Conservation (phyloP, 805 yeast species). For the Saturnispora bothae region DNA sequence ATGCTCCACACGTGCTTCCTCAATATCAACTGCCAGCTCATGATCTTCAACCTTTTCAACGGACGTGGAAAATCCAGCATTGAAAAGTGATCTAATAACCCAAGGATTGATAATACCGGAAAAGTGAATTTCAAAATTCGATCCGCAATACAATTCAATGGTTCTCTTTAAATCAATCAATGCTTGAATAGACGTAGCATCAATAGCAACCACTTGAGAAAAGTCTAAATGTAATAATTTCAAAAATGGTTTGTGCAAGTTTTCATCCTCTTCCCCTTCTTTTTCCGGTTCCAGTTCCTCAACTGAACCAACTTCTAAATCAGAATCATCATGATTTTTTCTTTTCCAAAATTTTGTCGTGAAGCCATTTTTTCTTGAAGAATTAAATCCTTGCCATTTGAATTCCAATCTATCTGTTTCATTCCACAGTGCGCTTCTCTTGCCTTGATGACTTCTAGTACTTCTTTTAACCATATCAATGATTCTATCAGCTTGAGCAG, state of each 20-base stretch:
- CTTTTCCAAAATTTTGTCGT: slow-evolving; percentile 16
- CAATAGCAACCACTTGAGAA: slow-evolving; percentile 63
- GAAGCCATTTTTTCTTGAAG: slow-evolving; percentile 14
- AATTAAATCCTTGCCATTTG: slow-evolving; percentile 8
- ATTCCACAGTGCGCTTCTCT: slow-evolving; percentile 69
- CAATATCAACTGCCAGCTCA: slow-evolving; percentile 11
- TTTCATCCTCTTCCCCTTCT: neutral
- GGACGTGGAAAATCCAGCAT: slow-evolving; percentile 53
- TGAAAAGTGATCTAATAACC: slow-evolving; percentile 67
- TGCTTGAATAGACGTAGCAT: slow-evolving; percentile 71
- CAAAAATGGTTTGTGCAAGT: slow-evolving; percentile 39
- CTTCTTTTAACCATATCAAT: slow-evolving; percentile 51
- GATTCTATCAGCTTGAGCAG: slow-evolving; percentile 60
- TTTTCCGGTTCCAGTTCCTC: slow-evolving; percentile 1
- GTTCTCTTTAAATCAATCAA: slow-evolving; percentile 68
- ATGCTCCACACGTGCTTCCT: slow-evolving; percentile 4
- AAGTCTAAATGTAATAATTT: slow-evolving; percentile 74
- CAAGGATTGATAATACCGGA: slow-evolving; percentile 78
- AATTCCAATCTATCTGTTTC: slow-evolving; percentile 58
- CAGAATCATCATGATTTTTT: neutral
- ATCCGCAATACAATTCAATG: slow-evolving; percentile 61
- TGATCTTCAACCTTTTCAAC: slow-evolving; percentile 10
- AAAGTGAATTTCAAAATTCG: slow-evolving; percentile 84
- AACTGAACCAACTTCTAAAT: slow-evolving; percentile 1
- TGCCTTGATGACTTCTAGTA: slow-evolving; percentile 49